Evolutionary conservation across 2,329 filamentous ascomycete genomes (phyloP).

Genomic region (Sordariomycetes sp.): DNA sequence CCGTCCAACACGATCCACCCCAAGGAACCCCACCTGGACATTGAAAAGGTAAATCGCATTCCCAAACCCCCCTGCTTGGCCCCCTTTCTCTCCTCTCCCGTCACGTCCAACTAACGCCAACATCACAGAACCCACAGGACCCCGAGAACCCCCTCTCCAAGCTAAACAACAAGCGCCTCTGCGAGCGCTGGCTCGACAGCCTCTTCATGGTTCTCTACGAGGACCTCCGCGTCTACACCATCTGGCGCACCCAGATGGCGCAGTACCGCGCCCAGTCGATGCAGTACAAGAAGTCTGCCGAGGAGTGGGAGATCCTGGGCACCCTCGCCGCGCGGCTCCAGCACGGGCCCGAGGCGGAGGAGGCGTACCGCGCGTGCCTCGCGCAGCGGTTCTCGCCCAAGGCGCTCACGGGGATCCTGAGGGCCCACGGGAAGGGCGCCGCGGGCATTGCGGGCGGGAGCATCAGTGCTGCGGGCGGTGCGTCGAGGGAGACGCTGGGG

Average conservation of each 20-base stretch:
- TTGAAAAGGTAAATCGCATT: conserved; percentile 53
- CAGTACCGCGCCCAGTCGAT: conserved; percentile 89
- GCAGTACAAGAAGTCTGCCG: conserved; percentile 90
- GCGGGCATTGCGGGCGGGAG: conserved; percentile 71
- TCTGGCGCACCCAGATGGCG: conserved; percentile 96
- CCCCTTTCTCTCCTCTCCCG: not conserved
- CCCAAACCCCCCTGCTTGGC: not conserved
- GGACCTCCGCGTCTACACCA: conserved; percentile 94
- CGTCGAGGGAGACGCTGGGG: conserved; percentile 59
- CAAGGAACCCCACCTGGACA: conserved; percentile 62
- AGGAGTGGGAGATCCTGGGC: conserved; percentile 97
- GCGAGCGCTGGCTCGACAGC: conserved; percentile 95
- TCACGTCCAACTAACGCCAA: not conserved
- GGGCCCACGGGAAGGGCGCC: conserved; percentile 63
- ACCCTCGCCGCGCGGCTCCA: conserved; percentile 86
- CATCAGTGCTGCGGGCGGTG: conserved; percentile 54
- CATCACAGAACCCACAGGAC: conserved; percentile 43
- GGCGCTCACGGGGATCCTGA: conserved; percentile 74
- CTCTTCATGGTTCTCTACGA: conserved; percentile 99
- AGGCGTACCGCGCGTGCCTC: conserved; percentile 84
- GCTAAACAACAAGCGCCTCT: conserved; percentile 93
- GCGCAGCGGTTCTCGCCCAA: conserved; percentile 85
- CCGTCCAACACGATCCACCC: conserved; percentile 69
- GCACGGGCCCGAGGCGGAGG: conserved; percentile 79
- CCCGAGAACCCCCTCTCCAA: conserved; percentile 68